phyloP scores from a whole-genome alignment of 1,139 yeast species.

The Protomyces macrosporus region DNA sequence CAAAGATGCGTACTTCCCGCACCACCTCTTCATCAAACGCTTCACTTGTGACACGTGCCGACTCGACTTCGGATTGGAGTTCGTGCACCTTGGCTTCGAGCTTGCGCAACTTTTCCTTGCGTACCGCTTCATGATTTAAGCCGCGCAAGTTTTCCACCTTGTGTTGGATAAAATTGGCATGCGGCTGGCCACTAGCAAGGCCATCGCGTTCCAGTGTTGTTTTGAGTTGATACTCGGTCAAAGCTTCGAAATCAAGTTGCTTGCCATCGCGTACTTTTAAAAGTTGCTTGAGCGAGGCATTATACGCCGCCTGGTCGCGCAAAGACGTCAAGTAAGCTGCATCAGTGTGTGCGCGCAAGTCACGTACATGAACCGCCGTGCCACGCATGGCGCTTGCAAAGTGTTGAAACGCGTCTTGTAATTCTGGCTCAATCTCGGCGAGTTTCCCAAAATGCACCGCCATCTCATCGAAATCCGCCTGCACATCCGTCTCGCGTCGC shows the following conservation, averaged over 20 bases:
- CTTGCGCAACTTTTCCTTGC: conserved; percentile 50
- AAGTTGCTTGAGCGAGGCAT: conserved; percentile 65
- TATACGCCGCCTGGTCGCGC: conserved; percentile 82
- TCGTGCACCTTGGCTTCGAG: conserved; percentile 54
- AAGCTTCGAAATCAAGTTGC: conserved; percentile 81
- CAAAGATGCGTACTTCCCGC: conserved; percentile 77
- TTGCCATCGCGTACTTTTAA: conserved; percentile 85
- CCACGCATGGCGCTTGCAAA: conserved; percentile 53
- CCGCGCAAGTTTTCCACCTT: conserved; percentile 59
- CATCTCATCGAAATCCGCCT: conserved; percentile 67
- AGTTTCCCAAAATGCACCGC: conserved; percentile 64
- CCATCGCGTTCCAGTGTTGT: conserved; percentile 62
- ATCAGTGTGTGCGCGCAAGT: conserved; percentile 62
- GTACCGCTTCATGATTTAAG: conserved; percentile 52
- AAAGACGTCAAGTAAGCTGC: conserved; percentile 75
- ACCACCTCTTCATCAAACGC: conserved; percentile 60
- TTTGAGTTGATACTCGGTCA: conserved; percentile 69
- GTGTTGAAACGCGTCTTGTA: conserved; percentile 49
- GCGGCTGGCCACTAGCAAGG: conserved; percentile 46
- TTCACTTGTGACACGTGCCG: conserved; percentile 66
- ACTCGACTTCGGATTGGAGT: conserved; percentile 54
- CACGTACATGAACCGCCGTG: conserved; percentile 42
- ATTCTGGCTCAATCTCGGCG: conserved; percentile 49
- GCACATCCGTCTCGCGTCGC: conserved; percentile 65
- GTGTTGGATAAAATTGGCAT: conserved; percentile 50